Evolutionary conservation across 805 yeast species (phyloP), one percentile per base, ranked within the genome.

Genomic region (Sugiyamaella floridensis): DNA sequence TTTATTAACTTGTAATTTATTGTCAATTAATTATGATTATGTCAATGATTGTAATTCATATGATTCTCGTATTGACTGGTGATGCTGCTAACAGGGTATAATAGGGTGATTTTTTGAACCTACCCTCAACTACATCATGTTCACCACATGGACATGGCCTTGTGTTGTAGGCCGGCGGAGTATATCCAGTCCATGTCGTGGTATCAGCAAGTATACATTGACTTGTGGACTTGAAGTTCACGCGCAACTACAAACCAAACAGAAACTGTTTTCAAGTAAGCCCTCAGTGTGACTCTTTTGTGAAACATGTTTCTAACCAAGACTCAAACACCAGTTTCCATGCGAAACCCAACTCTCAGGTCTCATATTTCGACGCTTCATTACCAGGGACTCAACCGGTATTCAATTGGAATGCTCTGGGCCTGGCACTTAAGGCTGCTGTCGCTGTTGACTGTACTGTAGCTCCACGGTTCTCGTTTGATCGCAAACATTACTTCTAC

Each of bases 171-270:
- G 37, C 37, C n/a, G 37, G 37, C 37, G 37, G n/a, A 32, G 37
- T 32, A 14, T 32, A 14, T 32, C n/a, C 37, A 32, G 37, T 32
- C 37, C 10, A 32, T 3, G n/a, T 4, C 12, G 12, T 8, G 37
- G 37, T 14, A 32, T 14, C 26, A 29, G 41, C 2, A 34, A 47
- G 46, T 69, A 63, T 57, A 65, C 67, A 20, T 65, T 92, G 58
- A 86, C 82, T 63, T 86, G 96, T 63, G 99, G 99, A 0, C 71
- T 93, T 37, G 99, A 93, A 67, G 86, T 93, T 43, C 99, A 93
- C 66, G 85, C 97, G 0, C 99, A 93, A 67, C 71, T 93, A 51
- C 76, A 79, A 57, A 87, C 97, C 0, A 64, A 68, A 40, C 72
- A 77, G 51, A 93, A 93, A 67, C 78, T 93, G 26, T 93, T 93